Evolutionary conservation across 2,329 filamentous ascomycete genomes (phyloP).

Genomic region (Diaporthe sp.): DNA sequence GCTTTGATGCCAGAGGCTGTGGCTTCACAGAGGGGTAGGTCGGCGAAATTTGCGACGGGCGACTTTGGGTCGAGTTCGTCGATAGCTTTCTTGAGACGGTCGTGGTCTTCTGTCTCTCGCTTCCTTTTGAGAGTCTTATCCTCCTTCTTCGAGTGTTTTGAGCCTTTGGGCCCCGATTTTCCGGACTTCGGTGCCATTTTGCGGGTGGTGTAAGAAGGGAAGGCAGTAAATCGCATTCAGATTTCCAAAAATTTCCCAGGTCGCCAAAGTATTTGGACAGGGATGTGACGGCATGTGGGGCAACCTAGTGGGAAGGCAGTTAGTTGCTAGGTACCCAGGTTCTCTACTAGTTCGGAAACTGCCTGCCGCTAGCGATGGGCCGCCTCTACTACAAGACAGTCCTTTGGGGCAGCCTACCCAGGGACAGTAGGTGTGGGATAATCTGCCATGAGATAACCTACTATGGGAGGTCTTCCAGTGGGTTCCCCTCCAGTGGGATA

Average conservation of each 20-base stretch:
- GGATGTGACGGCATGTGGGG: constrained; percentile 19
- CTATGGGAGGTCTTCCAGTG: not conserved
- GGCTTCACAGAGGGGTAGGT: constrained; percentile 87
- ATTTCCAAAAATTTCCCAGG: constrained; percentile 23
- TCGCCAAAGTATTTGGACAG: constrained; percentile 7
- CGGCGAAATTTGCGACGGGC: constrained; percentile 78
- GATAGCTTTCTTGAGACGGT: constrained; percentile 58
- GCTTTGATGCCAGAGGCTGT: constrained; percentile 85
- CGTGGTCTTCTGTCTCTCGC: constrained; percentile 45
- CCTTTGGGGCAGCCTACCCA: not conserved
- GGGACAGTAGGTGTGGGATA: not conserved
- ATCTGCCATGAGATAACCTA: not conserved
- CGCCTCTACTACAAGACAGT: not conserved
- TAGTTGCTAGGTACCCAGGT: too few relatives aligned
- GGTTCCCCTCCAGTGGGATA: not conserved
- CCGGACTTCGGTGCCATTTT: constrained; percentile 30
- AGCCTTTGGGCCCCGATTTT: constrained; percentile 24
- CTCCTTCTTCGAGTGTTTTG: constrained; percentile 41
- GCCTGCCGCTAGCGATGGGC: not conserved
- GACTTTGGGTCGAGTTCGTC: constrained; percentile 78
- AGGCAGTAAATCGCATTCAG: too few relatives aligned
- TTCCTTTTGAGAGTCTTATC: constrained; percentile 45
- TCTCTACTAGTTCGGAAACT: not conserved
- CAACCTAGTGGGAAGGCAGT: not conserved
- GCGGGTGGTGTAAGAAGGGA: too few relatives aligned